A percentile compares a stretch with the other conserved stretches of the same genome.
Conservation (phyloP, 805 yeast species). For the Zygosaccharomyces bailii region DNA sequence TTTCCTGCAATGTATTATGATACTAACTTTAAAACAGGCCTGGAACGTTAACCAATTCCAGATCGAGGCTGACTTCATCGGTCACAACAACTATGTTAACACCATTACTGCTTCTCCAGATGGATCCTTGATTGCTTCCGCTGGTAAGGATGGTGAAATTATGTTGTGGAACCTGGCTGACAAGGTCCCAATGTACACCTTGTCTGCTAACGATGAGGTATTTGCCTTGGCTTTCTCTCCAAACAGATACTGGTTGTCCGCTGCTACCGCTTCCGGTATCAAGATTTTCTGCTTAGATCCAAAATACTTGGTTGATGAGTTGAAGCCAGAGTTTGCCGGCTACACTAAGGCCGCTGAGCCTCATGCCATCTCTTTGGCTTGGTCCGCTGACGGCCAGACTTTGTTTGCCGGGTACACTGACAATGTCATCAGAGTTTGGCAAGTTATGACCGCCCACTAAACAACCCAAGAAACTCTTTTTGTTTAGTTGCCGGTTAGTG, state of each 20-base stretch:
- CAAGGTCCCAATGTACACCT: conserved; percentile 84
- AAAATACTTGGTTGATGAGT: conserved; percentile 90
- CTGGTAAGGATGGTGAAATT: conserved; percentile 99
- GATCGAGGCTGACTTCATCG: conserved; percentile 92
- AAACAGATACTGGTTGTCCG: conserved; percentile 99
- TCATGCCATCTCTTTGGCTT: conserved; percentile 94
- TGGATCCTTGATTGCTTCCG: conserved; percentile 98
- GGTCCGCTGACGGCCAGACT: conserved; percentile 99
- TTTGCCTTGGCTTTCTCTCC: conserved; percentile 99
- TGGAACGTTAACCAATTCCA: conserved; percentile 88
- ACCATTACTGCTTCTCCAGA: conserved; percentile 98
- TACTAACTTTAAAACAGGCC: conserved; percentile 64
- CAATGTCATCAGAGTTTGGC: conserved; percentile 99
- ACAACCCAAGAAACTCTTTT: conserved; percentile 1
- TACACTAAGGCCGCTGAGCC: conserved; percentile 92
- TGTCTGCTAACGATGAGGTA: conserved; percentile 93
- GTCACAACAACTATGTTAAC: conserved; percentile 99
- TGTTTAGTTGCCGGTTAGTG: conserved; percentile 11
- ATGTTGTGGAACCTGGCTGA: conserved; percentile 96
- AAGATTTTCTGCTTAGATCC: conserved; percentile 97
- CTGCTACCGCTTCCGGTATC: conserved; percentile 97
- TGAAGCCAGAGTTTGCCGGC: conserved; percentile 94
- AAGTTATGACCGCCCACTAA: conserved; percentile 81
- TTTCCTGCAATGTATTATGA: conserved; percentile 1
- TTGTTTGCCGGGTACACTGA: conserved; percentile 99